Conservation (phyloP, 2,329 filamentous ascomycete species). For the Aureobasidium musti region DNA sequence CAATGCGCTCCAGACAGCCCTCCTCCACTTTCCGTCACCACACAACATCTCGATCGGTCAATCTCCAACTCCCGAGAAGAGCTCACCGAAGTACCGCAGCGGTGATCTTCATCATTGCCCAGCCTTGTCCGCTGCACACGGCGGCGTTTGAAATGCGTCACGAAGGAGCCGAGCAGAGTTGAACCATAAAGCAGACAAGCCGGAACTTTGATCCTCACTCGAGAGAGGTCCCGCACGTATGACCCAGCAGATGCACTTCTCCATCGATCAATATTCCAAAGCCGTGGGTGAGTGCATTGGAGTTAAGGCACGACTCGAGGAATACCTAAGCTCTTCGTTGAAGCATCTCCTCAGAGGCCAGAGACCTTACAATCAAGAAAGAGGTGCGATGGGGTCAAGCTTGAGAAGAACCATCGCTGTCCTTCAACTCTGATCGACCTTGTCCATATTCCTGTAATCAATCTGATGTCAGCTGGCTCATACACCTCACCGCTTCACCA, state of each 20-base stretch:
- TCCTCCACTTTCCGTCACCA: constrained; percentile 33
- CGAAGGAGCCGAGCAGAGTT: constrained; percentile 33
- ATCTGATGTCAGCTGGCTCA: constrained; percentile 27
- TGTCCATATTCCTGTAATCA: constrained; percentile 28
- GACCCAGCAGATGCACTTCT: constrained; percentile 37
- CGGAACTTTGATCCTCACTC: constrained; percentile 93
- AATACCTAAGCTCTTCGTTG: not conserved
- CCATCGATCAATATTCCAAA: constrained; percentile 31
- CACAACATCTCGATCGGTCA: constrained; percentile 11
- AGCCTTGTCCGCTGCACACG: constrained; percentile 13
- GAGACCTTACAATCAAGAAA: not conserved
- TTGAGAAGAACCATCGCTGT: constrained; percentile 35
- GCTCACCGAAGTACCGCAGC: constrained; percentile 14
- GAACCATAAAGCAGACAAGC: constrained; percentile 67
- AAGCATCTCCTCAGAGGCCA: not conserved
- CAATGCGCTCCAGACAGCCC: constrained; percentile 33
- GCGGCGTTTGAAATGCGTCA: constrained; percentile 28
- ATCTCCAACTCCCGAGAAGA: constrained; percentile 25
- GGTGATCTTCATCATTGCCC: constrained; percentile 30
- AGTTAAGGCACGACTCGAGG: not conserved
- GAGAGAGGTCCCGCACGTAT: constrained; percentile 73
- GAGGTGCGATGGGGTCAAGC: constrained; percentile 17
- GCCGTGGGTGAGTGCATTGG: constrained; percentile 22
- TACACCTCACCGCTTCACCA: constrained; percentile 37
- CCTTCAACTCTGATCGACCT: constrained; percentile 23